Conservation (phyloP, 2,329 filamentous ascomycete genomes). For the Chalaropsis thielavioides region DNA sequence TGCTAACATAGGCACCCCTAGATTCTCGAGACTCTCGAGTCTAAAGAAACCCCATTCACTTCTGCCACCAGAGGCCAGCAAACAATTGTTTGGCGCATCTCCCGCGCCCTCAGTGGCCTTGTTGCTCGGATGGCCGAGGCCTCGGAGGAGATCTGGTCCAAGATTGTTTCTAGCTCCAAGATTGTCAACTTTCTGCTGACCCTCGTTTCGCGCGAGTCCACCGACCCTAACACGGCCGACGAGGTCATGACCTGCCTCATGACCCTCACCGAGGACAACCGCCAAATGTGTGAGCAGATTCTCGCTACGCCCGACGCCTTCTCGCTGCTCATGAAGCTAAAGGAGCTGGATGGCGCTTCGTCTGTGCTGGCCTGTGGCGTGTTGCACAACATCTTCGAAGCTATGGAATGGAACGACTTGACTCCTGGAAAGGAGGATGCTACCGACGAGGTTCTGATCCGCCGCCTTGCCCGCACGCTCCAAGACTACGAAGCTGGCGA, state of each 20-base stretch:
- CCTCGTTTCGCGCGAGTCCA: constrained; percentile 30
- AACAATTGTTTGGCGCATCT: constrained; percentile 38
- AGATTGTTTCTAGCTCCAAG: constrained; percentile 34
- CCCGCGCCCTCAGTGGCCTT: constrained; percentile 39
- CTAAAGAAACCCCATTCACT: constrained; percentile 30
- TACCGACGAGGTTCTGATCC: constrained; percentile 37
- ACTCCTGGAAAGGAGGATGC: constrained; percentile 34
- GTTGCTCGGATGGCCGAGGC: constrained; percentile 41
- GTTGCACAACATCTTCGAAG: constrained; percentile 47
- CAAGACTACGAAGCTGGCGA: constrained; percentile 21
- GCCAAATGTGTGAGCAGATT: constrained; percentile 37
- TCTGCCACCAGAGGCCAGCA: constrained; percentile 41
- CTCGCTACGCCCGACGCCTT: constrained; percentile 37
- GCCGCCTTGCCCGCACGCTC: constrained; percentile 30
- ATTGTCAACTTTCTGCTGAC: constrained; percentile 42
- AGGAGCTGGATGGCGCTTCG: constrained; percentile 32
- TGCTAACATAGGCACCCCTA: constrained; percentile 20
- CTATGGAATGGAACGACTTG: constrained; percentile 38
- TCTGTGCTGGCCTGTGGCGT: constrained; percentile 45
- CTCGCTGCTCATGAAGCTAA: constrained; percentile 35
- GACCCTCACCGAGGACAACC: constrained; percentile 46
- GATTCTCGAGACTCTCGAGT: constrained; percentile 31
- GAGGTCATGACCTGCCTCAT: constrained; percentile 36
- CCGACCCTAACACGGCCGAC: constrained; percentile 30
- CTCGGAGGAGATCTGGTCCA: constrained; percentile 44